Base-by-base conservation (phyloP, 2,329 filamentous ascomycete species). In the Fusarium phyllophilum region DNA sequence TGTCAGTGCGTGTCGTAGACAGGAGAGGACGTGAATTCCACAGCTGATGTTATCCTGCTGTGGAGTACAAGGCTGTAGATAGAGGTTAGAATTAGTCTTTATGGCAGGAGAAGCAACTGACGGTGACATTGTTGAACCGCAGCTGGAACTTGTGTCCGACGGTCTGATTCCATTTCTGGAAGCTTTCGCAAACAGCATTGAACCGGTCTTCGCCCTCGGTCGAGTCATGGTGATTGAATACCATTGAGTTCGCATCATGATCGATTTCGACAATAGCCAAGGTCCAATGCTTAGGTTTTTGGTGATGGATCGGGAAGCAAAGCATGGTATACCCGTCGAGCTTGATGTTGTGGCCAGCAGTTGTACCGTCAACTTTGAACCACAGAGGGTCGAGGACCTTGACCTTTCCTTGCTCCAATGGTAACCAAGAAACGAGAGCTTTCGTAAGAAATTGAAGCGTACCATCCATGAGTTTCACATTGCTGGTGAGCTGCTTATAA, bases 261-360 rank as follows among this genome's bases (percentile, higher is more conserved):
- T 42, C 44, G 4, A 63, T 34, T 3, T 39, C 36, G 2, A 63
- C 24, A 9, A 66, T 31, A 18, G 36, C 62, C 6, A 66, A 36
- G 7, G 62, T 41, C 62, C 62, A 66, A 22, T 66, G 62, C n/a
- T 58, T 44, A 1, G 56, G 14, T 7, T 29, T 39, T 4, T 5
- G 17, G 11, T 72, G 62, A 24, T 72, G 62, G 9, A 72, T 62
- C 1, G 39, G 17, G 20, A 72, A 62, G 17, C 56, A 57, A n/a
- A 67, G 20, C 10, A 48, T 38, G 8, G 20, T 44, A 26, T 31
- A 18, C 3, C 18, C 14, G 1, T 65, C 45, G 5, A 71, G 22
- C 5, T 33, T 41, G 6, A 34, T 33, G 6, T 20, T 26, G n/a
- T n/a, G 10, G 13, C 31, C 18, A 52, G 20, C 36, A 26, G 24